A percentile compares a stretch with the other conserved stretches of the same genome.
phyloP scores from a whole-genome alignment of 192 early-diverging fungal genomes.

The Chytriomyces sp. region DNA sequence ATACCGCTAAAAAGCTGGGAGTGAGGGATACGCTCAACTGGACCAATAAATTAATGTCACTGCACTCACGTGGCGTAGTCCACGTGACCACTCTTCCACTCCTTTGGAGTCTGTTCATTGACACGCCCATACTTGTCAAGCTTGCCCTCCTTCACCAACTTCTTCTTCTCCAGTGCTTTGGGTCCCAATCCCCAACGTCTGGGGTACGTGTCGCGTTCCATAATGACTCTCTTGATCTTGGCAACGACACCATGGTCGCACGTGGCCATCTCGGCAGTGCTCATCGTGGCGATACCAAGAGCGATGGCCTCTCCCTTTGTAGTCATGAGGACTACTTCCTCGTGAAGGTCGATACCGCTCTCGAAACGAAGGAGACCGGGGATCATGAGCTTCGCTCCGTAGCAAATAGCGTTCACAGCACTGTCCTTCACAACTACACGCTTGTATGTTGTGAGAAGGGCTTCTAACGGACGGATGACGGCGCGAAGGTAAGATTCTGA shows the following conservation, averaged over 20 bases:
- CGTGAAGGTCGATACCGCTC: conserved; percentile 91
- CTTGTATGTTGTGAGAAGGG: conserved; percentile 93
- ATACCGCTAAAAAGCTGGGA: conserved; percentile 17
- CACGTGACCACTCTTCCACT: conserved; percentile 73
- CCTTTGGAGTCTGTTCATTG: conserved; percentile 79
- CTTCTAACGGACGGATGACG: conserved; percentile 91
- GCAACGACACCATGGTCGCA: conserved; percentile 97
- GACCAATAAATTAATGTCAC: conserved; percentile 7
- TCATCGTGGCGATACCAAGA: conserved; percentile 96
- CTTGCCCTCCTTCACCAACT: conserved; percentile 96
- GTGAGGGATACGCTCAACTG: conserved; percentile 20
- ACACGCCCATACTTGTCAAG: conserved; percentile 95
- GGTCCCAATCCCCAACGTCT: conserved; percentile 97
- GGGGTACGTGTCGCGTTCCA: conserved; percentile 99
- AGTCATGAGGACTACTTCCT: conserved; percentile 98
- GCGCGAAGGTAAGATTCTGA: conserved; percentile 91
- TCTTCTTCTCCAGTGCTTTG: conserved; percentile 95
- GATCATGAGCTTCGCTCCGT: conserved; percentile 99
- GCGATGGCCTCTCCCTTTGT: conserved; percentile 99
- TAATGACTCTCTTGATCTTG: conserved; percentile 99
- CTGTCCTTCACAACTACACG: conserved; percentile 98
- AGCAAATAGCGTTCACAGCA: conserved; percentile 98
- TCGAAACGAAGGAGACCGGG: conserved; percentile 96
- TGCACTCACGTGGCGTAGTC: conserved; percentile 47
- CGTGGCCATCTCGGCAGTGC: conserved; percentile 94